Evolutionary conservation across 1,139 yeast species (phyloP).

Genomic region (Blastobotrys aristatus): DNA sequence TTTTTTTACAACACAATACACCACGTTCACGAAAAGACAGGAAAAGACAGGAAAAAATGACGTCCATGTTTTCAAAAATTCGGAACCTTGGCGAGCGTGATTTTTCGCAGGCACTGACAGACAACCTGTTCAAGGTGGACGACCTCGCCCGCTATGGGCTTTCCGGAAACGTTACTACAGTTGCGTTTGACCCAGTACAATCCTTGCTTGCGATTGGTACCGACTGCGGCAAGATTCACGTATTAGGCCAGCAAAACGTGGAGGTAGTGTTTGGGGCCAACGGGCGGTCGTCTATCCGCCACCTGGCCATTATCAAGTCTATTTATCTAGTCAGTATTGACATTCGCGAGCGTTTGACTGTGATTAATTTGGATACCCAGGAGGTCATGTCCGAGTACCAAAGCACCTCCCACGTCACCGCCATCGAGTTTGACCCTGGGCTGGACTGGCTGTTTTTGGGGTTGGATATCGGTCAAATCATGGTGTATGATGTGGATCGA

Average conservation of each 20-base stretch:
- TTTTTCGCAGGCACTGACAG: conserved; percentile 34
- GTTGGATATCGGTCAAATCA: conserved; percentile 64
- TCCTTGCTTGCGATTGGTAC: conserved; percentile 81
- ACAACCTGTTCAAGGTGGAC: conserved; percentile 34
- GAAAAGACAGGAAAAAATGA: no score
- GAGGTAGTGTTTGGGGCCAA: conserved; percentile 52
- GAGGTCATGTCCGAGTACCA: conserved; percentile 48
- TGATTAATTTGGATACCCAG: conserved; percentile 65
- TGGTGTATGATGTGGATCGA: conserved; percentile 82
- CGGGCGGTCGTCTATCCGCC: conserved; percentile 46
- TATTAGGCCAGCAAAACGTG: conserved; percentile 81
- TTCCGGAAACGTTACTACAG: conserved; percentile 52
- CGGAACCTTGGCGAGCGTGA: conserved; percentile 30
- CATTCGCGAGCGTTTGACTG: conserved; percentile 49
- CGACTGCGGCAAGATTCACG: conserved; percentile 60
- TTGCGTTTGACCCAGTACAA: conserved; percentile 86
- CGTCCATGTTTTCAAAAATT: conserved; percentile 26
- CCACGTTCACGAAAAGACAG: no score
- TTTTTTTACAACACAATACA: no score
- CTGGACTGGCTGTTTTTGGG: conserved; percentile 86
- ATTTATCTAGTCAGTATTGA: conserved; percentile 71
- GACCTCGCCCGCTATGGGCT: conserved; percentile 50
- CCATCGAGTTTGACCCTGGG: conserved; percentile 75
- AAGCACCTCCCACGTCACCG: conserved; percentile 56
- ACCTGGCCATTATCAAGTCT: conserved; percentile 68